Percentiles rank a stretch among this genome's conserved stretches.
Conservation (phyloP, 139 green algal species). For the Tetradesmus lagerheimii region DNA sequence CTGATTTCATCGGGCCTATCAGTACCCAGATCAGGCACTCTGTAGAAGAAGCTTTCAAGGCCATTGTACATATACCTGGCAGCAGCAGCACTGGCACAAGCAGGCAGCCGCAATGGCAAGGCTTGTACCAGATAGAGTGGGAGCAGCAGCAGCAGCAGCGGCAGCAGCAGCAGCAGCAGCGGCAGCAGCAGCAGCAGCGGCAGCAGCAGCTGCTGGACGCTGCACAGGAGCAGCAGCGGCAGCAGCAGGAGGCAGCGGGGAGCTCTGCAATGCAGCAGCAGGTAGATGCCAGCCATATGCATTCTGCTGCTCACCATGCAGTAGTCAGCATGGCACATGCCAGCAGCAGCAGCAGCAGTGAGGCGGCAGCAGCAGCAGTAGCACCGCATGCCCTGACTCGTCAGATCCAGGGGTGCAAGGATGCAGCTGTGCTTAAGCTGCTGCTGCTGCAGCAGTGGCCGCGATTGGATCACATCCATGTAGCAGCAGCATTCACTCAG, state of each 20-base stretch:
- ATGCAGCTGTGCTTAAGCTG: neutral
- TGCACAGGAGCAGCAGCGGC: conserved; percentile 25
- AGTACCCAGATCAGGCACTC: conserved; percentile 9
- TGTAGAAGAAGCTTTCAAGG: neutral
- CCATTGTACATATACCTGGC: neutral
- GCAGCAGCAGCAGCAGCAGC: neutral
- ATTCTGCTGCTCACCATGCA: neutral
- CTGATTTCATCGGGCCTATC: neutral
- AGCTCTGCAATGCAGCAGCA: neutral
- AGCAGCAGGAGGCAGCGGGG: neutral
- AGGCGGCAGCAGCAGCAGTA: conserved; percentile 31
- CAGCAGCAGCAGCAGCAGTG: conserved; percentile 16
- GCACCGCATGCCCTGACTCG: conserved; percentile 20
- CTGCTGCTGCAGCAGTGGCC: conserved; percentile 35
- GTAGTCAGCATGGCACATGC: neutral
- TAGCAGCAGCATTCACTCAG: conserved; percentile 46
- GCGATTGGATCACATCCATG: conserved; percentile 47
- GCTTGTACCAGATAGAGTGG: neutral
- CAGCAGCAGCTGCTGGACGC: neutral
- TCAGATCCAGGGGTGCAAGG: neutral
- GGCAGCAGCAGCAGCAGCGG: neutral
- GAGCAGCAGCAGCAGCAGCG: conserved; percentile 29
- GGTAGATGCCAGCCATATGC: neutral
- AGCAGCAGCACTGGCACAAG: neutral
- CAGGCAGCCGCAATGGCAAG: neutral